These are phyloP conservation scores for Epichloe sp. DNA, from an alignment of 2,329 filamentous ascomycete species.

Conservation along the genomic window DNA sequence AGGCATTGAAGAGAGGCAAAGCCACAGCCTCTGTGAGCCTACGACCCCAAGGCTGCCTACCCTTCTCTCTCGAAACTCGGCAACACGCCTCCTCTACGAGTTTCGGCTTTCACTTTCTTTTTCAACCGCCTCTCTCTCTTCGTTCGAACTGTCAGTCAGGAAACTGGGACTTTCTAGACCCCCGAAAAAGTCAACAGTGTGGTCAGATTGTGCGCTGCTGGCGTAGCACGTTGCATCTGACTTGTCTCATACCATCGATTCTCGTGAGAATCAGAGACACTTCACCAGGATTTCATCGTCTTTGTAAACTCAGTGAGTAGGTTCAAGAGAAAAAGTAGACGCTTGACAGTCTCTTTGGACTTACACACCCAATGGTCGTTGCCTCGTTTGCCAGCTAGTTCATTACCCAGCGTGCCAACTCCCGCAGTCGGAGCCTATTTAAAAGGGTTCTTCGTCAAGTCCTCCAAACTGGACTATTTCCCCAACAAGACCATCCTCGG, in stretches of 20 bases:
- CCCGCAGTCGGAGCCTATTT: background rate
- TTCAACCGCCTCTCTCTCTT: background rate
- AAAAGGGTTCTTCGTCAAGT: slow-evolving; percentile 4
- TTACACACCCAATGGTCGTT: slow-evolving; percentile 1
- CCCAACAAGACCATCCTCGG: background rate
- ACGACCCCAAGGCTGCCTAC: background rate
- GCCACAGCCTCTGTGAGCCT: background rate
- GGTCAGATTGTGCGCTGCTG: no score
- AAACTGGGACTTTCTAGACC: background rate
- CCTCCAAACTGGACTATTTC: background rate
- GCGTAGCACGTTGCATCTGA: background rate
- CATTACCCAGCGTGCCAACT: background rate
- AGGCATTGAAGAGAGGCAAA: background rate
- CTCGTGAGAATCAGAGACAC: background rate
- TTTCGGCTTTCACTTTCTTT: background rate
- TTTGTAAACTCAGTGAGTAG: background rate
- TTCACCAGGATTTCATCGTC: background rate
- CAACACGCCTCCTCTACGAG: background rate
- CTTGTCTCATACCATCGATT: background rate
- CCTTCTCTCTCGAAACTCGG: background rate
- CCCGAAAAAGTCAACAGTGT: background rate
- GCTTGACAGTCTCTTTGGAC: background rate
- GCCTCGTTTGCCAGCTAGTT: background rate
- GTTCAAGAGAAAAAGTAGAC: background rate
- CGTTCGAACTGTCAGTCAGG: background rate